Evolutionary conservation across 2,329 filamentous ascomycete species (phyloP), one percentile per base, ranked within the genome.

Genomic region (Aplosporella prunicola): DNA sequence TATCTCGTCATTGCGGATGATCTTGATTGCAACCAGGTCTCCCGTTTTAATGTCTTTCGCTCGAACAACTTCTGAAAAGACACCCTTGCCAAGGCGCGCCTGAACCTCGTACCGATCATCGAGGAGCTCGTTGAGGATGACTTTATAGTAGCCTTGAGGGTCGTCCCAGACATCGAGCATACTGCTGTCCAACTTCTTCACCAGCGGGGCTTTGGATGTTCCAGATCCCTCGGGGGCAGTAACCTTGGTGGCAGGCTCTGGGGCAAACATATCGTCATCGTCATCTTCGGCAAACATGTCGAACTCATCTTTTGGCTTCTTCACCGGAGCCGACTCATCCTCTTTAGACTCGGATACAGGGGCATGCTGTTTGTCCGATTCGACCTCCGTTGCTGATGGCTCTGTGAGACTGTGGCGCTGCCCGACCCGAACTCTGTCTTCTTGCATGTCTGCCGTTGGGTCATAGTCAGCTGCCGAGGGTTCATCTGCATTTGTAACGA

Each of bases 21-120:
- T 91, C 64, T 98, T 98, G 70, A 98, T 83, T 16, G 91, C 91
- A 20, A 96, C 88, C n/a, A 82, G 59, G 49, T 76, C 80, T 41
- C 52, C 55, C 30, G 73, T 83, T 15, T 35, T 36, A 4, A 80
- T 74, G 59, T 95, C 88, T 45, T 76, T 72, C 15, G 91, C 91
- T 46, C 86, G 79, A 36, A 91, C 86, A n/a, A 98, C 91, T 7
- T 86, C 87, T 0, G 91, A 93, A 58, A 95, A 98, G 73, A 95
- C 94, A 50, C 91, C 91, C 60, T 85, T 87, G 45, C 91, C 91
- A 15, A 98, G 71, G 35, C 80, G 80, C 41, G 88, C 78, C 57
- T 89, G 82, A 20, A 98, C 78, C 55, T 91, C 84, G 59, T 96
- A 96, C 22, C 87, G 82, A 20, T 79, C 78, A 49, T 93, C 83